phyloP scores from a whole-genome alignment of 192 early-diverging fungal species.

The Coemansia sp. region DNA sequence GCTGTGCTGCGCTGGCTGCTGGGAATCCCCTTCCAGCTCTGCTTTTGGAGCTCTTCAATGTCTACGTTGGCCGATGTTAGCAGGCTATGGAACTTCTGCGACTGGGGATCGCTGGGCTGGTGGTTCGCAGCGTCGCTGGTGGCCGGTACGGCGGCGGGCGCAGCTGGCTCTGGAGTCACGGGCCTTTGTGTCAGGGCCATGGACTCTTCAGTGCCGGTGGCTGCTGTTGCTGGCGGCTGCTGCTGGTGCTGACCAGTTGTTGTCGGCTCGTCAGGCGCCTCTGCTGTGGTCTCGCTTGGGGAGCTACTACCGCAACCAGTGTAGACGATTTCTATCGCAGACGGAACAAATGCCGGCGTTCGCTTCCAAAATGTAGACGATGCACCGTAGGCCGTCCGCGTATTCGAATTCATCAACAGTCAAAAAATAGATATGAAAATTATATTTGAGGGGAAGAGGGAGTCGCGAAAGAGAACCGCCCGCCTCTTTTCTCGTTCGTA shows the following conservation, averaged over 20 bases:
- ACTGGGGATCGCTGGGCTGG: background rate
- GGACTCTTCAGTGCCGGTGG: background rate
- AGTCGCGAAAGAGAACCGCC: no score
- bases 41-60: slow-evolving; percentile 68
- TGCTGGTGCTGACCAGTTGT: background rate
- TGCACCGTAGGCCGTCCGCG: background rate
- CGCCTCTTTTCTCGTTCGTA: background rate
- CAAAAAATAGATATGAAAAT: background rate
- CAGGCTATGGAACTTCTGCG: slow-evolving; percentile 56
- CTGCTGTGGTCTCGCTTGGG: background rate
- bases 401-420: slow-evolving; percentile 17
- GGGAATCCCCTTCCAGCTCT: slow-evolving; percentile 95
- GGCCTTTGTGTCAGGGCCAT: background rate
- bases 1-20: slow-evolving; percentile 76
- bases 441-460: no score
- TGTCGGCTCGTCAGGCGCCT: background rate
- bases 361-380: slow-evolving; percentile 41
- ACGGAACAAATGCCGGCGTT: slow-evolving; percentile 28
- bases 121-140: background rate
- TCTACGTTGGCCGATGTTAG: slow-evolving; percentile 65
- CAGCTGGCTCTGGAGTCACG: background rate
- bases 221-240: background rate
- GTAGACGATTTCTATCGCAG: slow-evolving; percentile 19
- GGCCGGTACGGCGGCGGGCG: background rate
- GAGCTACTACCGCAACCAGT: slow-evolving; percentile 3